Evolutionary conservation across 345 rosid genomes (phyloP).

Genomic region (Salix exigua): DNA sequence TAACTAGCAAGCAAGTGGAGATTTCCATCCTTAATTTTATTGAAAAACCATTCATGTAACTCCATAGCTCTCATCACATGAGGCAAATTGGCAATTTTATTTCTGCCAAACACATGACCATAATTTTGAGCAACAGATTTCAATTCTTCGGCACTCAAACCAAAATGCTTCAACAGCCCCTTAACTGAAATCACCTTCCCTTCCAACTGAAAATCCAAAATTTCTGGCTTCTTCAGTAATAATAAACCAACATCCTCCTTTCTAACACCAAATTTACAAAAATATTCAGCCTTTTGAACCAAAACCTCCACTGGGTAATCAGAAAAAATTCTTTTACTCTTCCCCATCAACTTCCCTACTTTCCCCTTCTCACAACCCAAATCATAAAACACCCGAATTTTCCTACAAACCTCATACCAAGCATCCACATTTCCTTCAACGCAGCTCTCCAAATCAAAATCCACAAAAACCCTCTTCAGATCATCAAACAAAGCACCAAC

Average conservation of each 20-base stretch:
- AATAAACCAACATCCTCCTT: constrained; percentile 43
- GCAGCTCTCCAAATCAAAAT: constrained; percentile 32
- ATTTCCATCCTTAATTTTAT: constrained; percentile 41
- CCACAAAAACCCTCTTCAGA: constrained; percentile 43
- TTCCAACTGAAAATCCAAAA: constrained; percentile 49
- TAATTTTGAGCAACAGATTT: constrained; percentile 12
- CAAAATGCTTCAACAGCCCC: constrained; percentile 49
- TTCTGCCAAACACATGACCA: constrained; percentile 26
- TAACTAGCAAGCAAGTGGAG: constrained; percentile 43
- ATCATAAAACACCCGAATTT: constrained; percentile 46
- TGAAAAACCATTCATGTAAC: constrained; percentile 45
- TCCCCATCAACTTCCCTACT: constrained; percentile 46
- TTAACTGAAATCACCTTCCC: constrained; percentile 37
- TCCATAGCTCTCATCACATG: constrained; percentile 31
- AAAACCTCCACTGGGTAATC: constrained; percentile 39
- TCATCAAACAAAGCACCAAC: constrained; percentile 36
- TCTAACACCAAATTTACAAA: constrained; percentile 45
- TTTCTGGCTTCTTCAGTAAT: constrained; percentile 39
- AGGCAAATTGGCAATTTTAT: constrained; percentile 59
- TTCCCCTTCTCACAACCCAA: constrained; percentile 43
- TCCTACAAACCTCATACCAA: constrained; percentile 45
- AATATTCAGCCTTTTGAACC: constrained; percentile 35
- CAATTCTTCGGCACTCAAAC: constrained; percentile 39
- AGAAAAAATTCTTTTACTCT: constrained; percentile 36
- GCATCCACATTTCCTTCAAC: constrained; percentile 47